A percentile compares a stretch with the other conserved stretches of the same genome.
phyloP scores from a whole-genome alignment of 352 stramenopile species.

The Phytophthora podocarpi region DNA sequence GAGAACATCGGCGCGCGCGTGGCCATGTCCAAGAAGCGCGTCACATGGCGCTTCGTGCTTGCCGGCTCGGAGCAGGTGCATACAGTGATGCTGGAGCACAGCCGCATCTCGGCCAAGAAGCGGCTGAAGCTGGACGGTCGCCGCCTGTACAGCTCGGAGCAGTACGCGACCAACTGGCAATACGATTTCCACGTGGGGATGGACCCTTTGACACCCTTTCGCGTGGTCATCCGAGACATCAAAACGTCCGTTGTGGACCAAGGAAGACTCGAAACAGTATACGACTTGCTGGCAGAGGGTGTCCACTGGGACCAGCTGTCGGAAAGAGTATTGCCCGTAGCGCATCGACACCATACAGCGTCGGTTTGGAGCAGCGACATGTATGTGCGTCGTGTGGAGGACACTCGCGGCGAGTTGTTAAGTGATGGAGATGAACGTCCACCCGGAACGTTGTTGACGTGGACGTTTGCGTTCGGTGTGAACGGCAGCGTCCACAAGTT shows the following conservation, averaged over 20 bases:
- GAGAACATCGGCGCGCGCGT: conserved; percentile 87
- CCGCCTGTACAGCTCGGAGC: conserved; percentile 73
- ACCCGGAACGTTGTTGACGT: conserved; percentile 55
- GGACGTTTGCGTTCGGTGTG: conserved; percentile 86
- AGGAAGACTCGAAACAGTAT: conserved; percentile 68
- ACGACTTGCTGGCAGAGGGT: conserved; percentile 72
- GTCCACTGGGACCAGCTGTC: conserved; percentile 68
- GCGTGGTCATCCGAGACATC: conserved; percentile 76
- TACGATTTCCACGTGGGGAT: conserved; percentile 72
- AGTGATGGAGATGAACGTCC: conserved; percentile 49
- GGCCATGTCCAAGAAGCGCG: conserved; percentile 82
- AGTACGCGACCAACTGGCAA: conserved; percentile 76
- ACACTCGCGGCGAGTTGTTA: conserved; percentile 49
- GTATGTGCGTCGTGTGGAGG: conserved; percentile 75
- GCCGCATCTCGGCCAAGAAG: conserved; percentile 84
- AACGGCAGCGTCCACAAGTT: conserved; percentile 80
- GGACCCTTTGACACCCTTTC: conserved; percentile 49
- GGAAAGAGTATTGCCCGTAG: conserved; percentile 50
- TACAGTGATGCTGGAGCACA: conserved; percentile 87
- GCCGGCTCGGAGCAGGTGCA: conserved; percentile 76
- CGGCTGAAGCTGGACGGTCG: conserved; percentile 78
- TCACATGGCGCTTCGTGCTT: conserved; percentile 87
- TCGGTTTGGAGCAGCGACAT: conserved; percentile 81
- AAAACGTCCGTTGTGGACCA: conserved; percentile 76
- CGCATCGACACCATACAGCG: conserved; percentile 33